Percentiles rank a stretch among this genome's conserved stretches.
Evolutionary conservation across 2,329 filamentous ascomycete genomes (phyloP).

Genomic region (Huntiella bhutanensis): DNA sequence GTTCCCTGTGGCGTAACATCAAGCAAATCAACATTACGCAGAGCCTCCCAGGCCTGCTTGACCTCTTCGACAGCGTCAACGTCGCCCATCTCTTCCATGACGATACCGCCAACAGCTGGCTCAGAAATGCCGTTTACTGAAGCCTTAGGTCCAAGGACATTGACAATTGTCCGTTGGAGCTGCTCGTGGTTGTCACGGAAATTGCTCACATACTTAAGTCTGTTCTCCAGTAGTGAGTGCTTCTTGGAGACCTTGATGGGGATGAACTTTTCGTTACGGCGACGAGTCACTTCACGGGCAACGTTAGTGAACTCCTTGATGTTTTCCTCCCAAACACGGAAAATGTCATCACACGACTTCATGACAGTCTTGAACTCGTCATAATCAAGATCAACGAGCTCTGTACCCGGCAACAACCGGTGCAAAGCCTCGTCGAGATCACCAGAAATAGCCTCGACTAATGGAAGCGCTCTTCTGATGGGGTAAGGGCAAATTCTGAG

Average conservation of each 20-base stretch:
- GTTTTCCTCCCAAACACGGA: conserved; percentile 84
- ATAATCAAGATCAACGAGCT: conserved; percentile 83
- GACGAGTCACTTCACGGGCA: conserved; percentile 80
- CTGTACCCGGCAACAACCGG: conserved; percentile 63
- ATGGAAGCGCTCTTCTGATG: conserved; percentile 69
- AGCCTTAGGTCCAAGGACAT: conserved; percentile 65
- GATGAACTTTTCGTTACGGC: conserved; percentile 93
- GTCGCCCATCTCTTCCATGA: conserved; percentile 89
- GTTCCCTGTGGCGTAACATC: conserved; percentile 85
- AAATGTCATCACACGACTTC: conserved; percentile 67
- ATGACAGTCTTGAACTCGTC: conserved; percentile 76
- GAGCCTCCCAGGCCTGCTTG: conserved; percentile 75
- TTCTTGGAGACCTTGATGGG: conserved; percentile 87
- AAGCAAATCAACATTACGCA: conserved; percentile 87
- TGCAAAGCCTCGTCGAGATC: conserved; percentile 81
- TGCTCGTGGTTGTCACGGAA: conserved; percentile 97
- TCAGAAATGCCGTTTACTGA: conserved; percentile 27
- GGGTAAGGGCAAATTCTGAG: conserved; percentile 91
- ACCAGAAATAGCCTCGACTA: conserved; percentile 93
- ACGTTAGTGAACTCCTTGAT: conserved; percentile 97
- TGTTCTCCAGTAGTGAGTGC: conserved; percentile 74
- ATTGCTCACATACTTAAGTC: conserved; percentile 80
- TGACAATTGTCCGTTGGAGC: conserved; percentile 86
- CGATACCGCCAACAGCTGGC: conserved; percentile 37
- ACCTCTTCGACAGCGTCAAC: conserved; percentile 96